Conservation (phyloP, 352 stramenopile genomes). For the Phytophthora syringae region DNA sequence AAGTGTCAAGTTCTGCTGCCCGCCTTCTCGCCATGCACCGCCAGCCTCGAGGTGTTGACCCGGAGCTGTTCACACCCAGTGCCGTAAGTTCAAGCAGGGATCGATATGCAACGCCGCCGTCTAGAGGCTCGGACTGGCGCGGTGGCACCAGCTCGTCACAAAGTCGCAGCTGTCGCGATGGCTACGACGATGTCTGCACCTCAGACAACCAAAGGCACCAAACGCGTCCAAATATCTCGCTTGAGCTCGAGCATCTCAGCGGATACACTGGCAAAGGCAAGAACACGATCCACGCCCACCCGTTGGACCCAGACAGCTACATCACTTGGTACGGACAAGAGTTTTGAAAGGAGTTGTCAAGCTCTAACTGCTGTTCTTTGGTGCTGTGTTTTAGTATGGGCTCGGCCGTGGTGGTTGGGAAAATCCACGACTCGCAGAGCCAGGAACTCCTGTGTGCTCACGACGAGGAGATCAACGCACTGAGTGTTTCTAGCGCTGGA, state of each 20-base stretch:
- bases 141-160: constrained; percentile 4
- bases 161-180: constrained; percentile 7
- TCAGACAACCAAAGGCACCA: constrained; percentile 19
- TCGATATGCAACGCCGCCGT: constrained; percentile 17
- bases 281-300: constrained; percentile 60
- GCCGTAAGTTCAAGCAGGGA: constrained; percentile 11
- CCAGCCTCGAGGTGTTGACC: constrained; percentile 43
- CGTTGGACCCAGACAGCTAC: constrained; percentile 54
- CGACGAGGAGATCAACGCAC: constrained; percentile 62
- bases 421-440: constrained; percentile 55
- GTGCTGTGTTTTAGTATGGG: constrained; percentile 53
- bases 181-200: constrained; percentile 25
- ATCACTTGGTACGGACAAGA: constrained; percentile 47
- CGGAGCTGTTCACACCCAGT: constrained; percentile 64
- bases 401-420: constrained; percentile 55
- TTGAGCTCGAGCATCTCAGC: constrained; percentile 34
- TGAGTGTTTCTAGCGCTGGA: constrained; percentile 48
- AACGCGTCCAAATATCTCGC: not conserved
- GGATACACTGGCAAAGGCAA: constrained; percentile 66
- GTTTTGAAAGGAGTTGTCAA: not conserved
- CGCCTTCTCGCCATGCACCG: constrained; percentile 47
- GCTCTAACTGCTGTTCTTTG: not conserved
- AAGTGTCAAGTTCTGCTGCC: no score
- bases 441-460: constrained; percentile 63
- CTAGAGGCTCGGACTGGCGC: not conserved